A percentile compares a stretch with the other conserved stretches of the same genome.
Conservation (phyloP, 2,329 filamentous ascomycete species). For the Fusarium buharicum region DNA sequence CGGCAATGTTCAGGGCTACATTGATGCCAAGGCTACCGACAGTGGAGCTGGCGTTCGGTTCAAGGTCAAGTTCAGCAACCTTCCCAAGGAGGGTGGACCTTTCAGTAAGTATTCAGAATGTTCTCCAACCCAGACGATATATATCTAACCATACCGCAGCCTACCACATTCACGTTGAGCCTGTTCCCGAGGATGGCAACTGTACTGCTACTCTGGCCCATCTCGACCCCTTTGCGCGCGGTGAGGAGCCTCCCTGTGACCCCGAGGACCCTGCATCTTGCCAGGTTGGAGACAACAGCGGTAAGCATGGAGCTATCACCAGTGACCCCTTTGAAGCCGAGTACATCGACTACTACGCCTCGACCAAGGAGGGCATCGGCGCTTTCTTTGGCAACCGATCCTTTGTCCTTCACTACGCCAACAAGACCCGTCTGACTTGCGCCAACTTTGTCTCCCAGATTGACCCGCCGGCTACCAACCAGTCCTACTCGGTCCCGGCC, state of each 20-base stretch:
- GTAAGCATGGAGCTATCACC: conserved; percentile 74
- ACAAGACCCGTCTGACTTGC: conserved; percentile 72
- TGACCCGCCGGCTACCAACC: conserved; percentile 19
- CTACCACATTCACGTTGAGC: conserved; percentile 77
- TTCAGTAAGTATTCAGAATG: conserved; percentile 61
- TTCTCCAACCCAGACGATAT: neutral
- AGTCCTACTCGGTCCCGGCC: conserved; percentile 30
- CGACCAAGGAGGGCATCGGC: conserved; percentile 60
- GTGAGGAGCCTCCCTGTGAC: conserved; percentile 71
- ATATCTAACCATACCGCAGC: conserved; percentile 53
- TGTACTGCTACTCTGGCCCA: conserved; percentile 75
- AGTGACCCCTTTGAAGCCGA: conserved; percentile 59
- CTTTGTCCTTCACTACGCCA: conserved; percentile 71
- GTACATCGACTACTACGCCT: conserved; percentile 69
- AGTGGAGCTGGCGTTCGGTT: conserved; percentile 67
- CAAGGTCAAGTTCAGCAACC: conserved; percentile 65
- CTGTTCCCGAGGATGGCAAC: conserved; percentile 74
- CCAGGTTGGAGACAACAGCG: conserved; percentile 80
- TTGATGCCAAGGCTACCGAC: conserved; percentile 58
- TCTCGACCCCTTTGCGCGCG: conserved; percentile 75
- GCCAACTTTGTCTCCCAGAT: conserved; percentile 64
- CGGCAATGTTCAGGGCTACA: conserved; percentile 65
- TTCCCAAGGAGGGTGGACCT: conserved; percentile 67
- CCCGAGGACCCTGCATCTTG: conserved; percentile 67
- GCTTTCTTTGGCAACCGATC: conserved; percentile 74